Base-by-base conservation (phyloP, 129 eudicot species). In the Scalesia atractyloides region DNA sequence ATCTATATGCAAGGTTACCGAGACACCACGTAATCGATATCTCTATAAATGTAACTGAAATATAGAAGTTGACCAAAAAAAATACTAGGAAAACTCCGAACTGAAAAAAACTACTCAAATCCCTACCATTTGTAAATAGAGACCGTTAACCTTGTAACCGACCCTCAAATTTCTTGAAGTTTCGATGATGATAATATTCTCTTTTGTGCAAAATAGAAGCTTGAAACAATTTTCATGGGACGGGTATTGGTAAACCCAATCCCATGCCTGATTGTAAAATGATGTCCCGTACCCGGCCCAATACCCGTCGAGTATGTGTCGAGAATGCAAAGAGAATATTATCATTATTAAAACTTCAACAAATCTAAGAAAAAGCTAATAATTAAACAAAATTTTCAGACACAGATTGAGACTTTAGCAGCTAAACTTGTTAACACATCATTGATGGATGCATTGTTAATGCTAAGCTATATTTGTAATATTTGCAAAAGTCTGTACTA, bases 321-420 rank as follows among this genome's bases (percentile, higher is more conserved):
- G 34, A 30, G 34, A 30, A 30, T 30, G 34, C 34, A 3, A 30
- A 30, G 34, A 30, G 34, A 30, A 3, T 30, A 30, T 30, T 3
- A 30, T 30, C 34, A 30, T 3, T 30, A 30, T 30, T 30, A 2
- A 30, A 30, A 30, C 34, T 50, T n/a, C 56, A 14, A 12, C 9
- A 50, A n/a, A 18, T 50, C 16, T n/a, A 2, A 50, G 7, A 12
- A n/a, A 50, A 14, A 50, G 6, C 20, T 15, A 12, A 24, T 24
- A 60, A 30, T n/a, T 73, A 67, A 26, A 50, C 50, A n/a, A 4
- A 73, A 39, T 8, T 46, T 73, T 30, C 48, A 24, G 58, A 72
- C 69, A 68, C 60, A 73, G 69, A 44, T 56, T 3, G 30, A 8
- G 76, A 44, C 59, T 46, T 24, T 20, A 46, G 57, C 8, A n/a